Percentiles rank a stretch among this genome's conserved stretches.
phyloP scores from a whole-genome alignment of 805 yeast species.

The Ogataea methanolica region DNA sequence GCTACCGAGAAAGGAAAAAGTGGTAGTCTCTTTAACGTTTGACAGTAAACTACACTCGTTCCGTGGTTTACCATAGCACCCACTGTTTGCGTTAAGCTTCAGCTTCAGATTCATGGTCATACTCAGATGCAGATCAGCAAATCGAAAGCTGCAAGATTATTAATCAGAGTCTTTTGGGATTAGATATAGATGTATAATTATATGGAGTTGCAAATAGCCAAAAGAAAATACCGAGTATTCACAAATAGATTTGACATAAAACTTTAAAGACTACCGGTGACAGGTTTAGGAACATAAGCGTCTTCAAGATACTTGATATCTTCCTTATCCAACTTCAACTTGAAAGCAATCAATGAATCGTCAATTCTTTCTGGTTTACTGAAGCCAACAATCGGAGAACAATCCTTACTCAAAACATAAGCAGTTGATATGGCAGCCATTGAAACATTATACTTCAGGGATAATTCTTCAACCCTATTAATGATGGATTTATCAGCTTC shows the following conservation, averaged over 20 bases:
- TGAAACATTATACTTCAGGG: slow-evolving; percentile 39
- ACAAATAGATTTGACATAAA: background rate
- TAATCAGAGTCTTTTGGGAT: no score
- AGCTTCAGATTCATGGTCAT: no score
- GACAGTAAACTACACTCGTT: no score
- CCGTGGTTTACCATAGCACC: no score
- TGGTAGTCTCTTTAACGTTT: no score
- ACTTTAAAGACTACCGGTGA: background rate
- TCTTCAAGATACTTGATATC: slow-evolving; percentile 36
- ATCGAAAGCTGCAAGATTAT: no score
- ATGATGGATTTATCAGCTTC: slow-evolving; percentile 34
- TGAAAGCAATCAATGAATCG: slow-evolving; percentile 43
- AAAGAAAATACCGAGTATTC: no score
- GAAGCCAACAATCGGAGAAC: slow-evolving; percentile 52
- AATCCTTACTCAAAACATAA: slow-evolving; percentile 50
- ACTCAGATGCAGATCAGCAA: no score
- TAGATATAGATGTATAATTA: no score
- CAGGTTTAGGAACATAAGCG: slow-evolving; percentile 12
- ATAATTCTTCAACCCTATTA: slow-evolving; percentile 47
- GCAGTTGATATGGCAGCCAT: slow-evolving; percentile 53
- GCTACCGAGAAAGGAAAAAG: no score
- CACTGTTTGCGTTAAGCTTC: no score
- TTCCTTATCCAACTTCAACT: slow-evolving; percentile 34
- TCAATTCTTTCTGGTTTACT: slow-evolving; percentile 44
- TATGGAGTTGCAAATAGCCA: no score